Conservation (phyloP, 83 land plant species). For the Diphasiastrum complanatum region DNA sequence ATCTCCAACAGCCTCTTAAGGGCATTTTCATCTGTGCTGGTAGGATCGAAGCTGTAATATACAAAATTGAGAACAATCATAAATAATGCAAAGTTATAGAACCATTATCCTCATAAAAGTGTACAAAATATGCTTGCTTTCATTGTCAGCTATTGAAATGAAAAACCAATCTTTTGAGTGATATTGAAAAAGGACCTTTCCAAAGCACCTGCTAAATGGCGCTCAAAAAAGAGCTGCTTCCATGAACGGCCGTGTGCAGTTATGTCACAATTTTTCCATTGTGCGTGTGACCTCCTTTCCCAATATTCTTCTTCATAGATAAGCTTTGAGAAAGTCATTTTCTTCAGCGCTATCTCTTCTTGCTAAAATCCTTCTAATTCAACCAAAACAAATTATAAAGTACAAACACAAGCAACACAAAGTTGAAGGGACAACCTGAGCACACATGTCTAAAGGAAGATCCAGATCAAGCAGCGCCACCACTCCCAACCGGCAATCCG, state of each 20-base stretch:
- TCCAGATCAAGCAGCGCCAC: constrained; percentile 6
- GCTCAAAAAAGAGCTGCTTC: constrained; percentile 40
- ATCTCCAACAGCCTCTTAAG: constrained; percentile 19
- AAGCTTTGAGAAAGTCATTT: too few relatives aligned
- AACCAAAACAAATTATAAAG: too few relatives aligned
- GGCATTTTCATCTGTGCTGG: constrained; percentile 11
- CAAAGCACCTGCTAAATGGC: constrained; percentile 26
- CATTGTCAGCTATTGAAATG: too few relatives aligned
- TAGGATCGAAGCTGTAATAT: constrained; percentile 24
- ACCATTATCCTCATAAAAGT: too few relatives aligned
- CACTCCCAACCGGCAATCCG: background rate
- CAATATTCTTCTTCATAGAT: constrained; percentile 33
- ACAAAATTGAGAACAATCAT: background rate
- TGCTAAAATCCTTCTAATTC: too few relatives aligned
- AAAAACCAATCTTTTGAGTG: too few relatives aligned
- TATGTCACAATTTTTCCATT: constrained; percentile 31
- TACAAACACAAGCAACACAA: too few relatives aligned
- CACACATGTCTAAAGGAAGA: constrained; percentile 2
- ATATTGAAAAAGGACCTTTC: constrained; percentile 25
- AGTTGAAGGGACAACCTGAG: too few relatives aligned
- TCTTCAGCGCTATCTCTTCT: too few relatives aligned
- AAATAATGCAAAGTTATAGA: background rate
- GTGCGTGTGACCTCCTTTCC: constrained; percentile 25
- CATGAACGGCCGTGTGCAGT: constrained; percentile 36
- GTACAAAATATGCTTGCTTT: too few relatives aligned